Evolutionary conservation across 345 rosid genomes (phyloP).

Genomic region (Fremontodendron californicum): DNA sequence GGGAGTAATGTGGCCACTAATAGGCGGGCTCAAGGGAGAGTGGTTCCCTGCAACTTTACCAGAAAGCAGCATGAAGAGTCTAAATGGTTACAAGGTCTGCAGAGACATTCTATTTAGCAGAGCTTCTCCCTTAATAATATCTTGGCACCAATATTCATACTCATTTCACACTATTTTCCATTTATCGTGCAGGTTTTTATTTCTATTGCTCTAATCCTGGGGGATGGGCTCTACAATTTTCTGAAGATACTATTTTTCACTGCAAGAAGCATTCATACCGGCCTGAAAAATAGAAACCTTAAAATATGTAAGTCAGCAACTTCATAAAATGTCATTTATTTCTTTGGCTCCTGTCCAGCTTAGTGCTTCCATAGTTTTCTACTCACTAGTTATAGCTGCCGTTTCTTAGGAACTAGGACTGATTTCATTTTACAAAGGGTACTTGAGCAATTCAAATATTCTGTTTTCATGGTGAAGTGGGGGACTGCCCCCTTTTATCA

Average conservation of each 20-base stretch:
- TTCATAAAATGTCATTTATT: background rate
- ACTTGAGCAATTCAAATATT: background rate
- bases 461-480: background rate
- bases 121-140: background rate
- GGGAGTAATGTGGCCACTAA: constrained; percentile 97
- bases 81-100: constrained; percentile 80
- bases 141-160: background rate
- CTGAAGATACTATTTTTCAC: constrained; percentile 63
- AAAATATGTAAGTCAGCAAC: constrained; percentile 39
- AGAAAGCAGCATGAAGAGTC: constrained; percentile 79
- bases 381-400: background rate
- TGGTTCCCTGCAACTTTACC: constrained; percentile 61
- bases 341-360: background rate
- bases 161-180: background rate
- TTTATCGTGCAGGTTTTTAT: constrained; percentile 59
- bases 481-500: constrained; percentile 47
- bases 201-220: constrained; percentile 77
- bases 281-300: constrained; percentile 25
- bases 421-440: background rate
- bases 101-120: background rate
- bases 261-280: constrained; percentile 42
- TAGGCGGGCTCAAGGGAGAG: constrained; percentile 55
- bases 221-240: constrained; percentile 93
- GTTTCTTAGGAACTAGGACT: background rate
- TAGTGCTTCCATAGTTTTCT: background rate